These are phyloP conservation scores for Podaxis sp. DNA, from an alignment of 768 basidiomycete genomes.

Conservation along the genomic window DNA sequence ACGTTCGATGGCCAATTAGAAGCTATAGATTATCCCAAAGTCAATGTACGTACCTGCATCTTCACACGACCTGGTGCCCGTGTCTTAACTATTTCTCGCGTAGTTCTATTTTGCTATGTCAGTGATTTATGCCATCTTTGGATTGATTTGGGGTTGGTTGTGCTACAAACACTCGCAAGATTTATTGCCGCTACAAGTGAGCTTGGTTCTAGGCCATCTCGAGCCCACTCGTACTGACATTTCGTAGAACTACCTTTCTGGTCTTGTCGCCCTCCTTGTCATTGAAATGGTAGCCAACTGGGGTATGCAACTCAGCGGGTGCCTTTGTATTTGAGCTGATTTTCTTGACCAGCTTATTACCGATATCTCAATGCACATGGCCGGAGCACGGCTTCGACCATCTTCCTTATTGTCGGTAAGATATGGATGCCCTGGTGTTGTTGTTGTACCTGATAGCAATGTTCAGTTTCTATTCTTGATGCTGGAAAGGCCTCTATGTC, in stretches of 20 bases:
- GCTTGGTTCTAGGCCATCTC: constrained; percentile 15
- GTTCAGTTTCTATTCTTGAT: constrained; percentile 85
- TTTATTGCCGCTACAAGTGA: constrained; percentile 83
- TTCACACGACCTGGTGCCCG: background rate
- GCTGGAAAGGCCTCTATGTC: constrained; percentile 93
- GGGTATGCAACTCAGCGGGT: constrained; percentile 44
- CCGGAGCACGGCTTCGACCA: constrained; percentile 66
- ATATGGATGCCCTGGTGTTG: background rate
- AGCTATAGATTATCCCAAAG: constrained; percentile 96
- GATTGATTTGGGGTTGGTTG: constrained; percentile 74
- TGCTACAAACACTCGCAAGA: constrained; percentile 82
- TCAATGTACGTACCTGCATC: constrained; percentile 63
- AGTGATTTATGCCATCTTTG: constrained; percentile 71
- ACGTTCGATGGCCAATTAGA: constrained; percentile 85
- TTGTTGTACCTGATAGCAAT: constrained; percentile 10
- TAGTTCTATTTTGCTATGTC: constrained; percentile 91
- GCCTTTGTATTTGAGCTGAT: constrained; percentile 10
- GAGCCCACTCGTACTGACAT: background rate
- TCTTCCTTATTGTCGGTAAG: constrained; percentile 92
- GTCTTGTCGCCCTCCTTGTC: constrained; percentile 79
- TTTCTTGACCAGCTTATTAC: constrained; percentile 67
- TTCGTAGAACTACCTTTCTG: constrained; percentile 83
- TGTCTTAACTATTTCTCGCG: background rate
- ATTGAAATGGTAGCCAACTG: constrained; percentile 95
- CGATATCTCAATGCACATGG: constrained; percentile 91